Evolutionary conservation across 148 eudicot genomes (phyloP).

Genomic region (Chenopodium berlandieri): DNA sequence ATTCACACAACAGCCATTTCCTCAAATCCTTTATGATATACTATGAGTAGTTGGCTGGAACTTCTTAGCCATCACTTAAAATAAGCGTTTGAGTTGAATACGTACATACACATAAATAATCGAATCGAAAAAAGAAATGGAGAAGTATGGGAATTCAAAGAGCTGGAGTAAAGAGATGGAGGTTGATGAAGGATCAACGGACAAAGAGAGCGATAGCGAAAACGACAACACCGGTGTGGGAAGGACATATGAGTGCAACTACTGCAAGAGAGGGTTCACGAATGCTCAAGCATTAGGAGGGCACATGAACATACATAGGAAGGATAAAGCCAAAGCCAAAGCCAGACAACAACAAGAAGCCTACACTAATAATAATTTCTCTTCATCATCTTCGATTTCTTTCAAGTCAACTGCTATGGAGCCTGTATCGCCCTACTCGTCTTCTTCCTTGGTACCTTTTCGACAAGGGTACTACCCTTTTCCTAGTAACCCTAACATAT

Average conservation of each 20-base stretch:
- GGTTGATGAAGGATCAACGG: constrained; percentile 12
- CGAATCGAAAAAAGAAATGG: constrained; percentile 15
- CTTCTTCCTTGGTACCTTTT: constrained; percentile 18
- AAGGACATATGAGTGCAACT: constrained; percentile 46
- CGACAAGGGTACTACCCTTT: constrained; percentile 31
- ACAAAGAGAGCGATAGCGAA: constrained; percentile 18
- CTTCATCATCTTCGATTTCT: neutral
- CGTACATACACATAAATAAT: no score
- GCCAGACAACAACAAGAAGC: constrained; percentile 19
- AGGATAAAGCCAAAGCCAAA: constrained; percentile 53
- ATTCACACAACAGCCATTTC: neutral
- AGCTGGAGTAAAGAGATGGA: constrained; percentile 25
- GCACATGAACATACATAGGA: constrained; percentile 61
- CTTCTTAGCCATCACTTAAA: no score
- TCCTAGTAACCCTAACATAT: constrained; percentile 20
- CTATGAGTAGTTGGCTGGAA: no score
- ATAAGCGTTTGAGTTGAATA: no score
- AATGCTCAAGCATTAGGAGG: constrained; percentile 66
- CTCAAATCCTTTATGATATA: no score
- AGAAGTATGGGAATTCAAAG: constrained; percentile 19
- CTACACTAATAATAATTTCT: neutral
- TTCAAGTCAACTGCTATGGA: constrained; percentile 1
- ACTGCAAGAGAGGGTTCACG: constrained; percentile 53
- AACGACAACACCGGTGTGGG: constrained; percentile 34
- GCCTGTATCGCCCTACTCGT: constrained; percentile 8